A percentile compares a stretch with the other conserved stretches of the same genome.
These are phyloP conservation scores for Microdochium trichocladiopsis DNA, from an alignment of 2,329 filamentous ascomycete genomes.

Conservation along the genomic window DNA sequence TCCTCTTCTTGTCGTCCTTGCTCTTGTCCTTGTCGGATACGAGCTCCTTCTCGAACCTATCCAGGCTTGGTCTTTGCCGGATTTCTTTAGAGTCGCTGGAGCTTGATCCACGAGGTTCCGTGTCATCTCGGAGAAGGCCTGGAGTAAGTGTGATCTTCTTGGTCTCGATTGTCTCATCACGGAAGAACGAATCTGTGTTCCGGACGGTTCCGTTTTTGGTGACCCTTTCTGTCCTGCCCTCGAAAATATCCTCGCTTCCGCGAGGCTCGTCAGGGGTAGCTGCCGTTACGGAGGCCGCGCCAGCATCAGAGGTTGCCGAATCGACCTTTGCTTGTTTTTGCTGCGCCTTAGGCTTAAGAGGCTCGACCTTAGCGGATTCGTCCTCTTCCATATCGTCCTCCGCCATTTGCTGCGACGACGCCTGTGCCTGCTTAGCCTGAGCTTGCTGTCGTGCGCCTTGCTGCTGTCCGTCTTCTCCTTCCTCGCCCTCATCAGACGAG, in stretches of 20 bases:
- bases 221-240: conserved; percentile 47
- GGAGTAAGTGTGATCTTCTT: conserved; percentile 97
- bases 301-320: conserved; percentile 25
- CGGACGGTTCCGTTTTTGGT: conserved; percentile 81
- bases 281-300: conserved; percentile 17
- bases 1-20: conserved; percentile 47
- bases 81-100: conserved; percentile 31
- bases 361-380: conserved; percentile 48
- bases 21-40: conserved; percentile 58
- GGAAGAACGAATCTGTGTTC: conserved; percentile 96
- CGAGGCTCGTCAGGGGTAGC: conserved; percentile 21
- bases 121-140: conserved; percentile 81
- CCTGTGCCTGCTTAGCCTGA: conserved; percentile 16
- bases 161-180: conserved; percentile 89
- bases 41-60: conserved; percentile 47
- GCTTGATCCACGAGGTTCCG: conserved; percentile 32
- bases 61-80: conserved; percentile 57
- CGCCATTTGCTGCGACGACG: conserved; percentile 17
- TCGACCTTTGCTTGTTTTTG: conserved; percentile 31
- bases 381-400: conserved; percentile 31
- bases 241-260: conserved; percentile 62
- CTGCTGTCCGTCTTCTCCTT: conserved; percentile 38
- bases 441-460: conserved; percentile 21
- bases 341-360: conserved; percentile 38
- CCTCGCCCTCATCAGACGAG: conserved; percentile 75